These are phyloP conservation scores for Fusarium stilboides DNA, from an alignment of 2,329 filamentous ascomycete genomes.

Conservation along the genomic window DNA sequence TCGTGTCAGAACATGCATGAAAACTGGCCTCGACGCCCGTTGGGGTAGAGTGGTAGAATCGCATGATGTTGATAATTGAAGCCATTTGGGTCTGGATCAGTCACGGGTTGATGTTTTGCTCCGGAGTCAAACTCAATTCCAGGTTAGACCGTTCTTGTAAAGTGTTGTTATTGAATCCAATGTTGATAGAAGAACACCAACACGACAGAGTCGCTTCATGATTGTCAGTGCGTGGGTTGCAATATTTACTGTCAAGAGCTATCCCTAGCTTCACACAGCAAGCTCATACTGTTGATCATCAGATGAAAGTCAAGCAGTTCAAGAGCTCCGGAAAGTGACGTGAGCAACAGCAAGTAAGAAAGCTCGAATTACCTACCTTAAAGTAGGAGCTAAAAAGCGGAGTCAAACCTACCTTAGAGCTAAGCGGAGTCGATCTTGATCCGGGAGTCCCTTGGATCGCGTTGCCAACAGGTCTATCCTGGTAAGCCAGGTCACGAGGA, in stretches of 20 bases:
- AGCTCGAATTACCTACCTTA: conserved; percentile 19
- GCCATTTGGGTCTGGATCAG: neutral
- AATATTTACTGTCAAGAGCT: neutral
- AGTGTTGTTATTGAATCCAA: neutral
- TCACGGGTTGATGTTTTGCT: neutral
- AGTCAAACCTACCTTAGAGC: conserved; percentile 9
- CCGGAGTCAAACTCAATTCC: neutral
- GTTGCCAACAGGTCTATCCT: conserved; percentile 20
- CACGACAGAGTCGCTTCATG: neutral
- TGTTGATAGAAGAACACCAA: neutral
- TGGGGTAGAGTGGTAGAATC: neutral
- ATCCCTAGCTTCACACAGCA: neutral
- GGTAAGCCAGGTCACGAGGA: conserved; percentile 33
- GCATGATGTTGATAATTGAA: too few relatives aligned
- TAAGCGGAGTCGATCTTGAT: conserved; percentile 38
- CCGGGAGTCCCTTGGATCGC: conserved; percentile 37
- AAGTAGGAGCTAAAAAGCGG: conserved; percentile 25
- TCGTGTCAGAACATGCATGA: neutral
- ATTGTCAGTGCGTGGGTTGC: conserved; percentile 2
- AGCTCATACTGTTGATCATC: conserved; percentile 9
- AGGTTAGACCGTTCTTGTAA: neutral
- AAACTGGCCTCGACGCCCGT: conserved; percentile 9
- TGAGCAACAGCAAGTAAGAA: conserved; percentile 23
- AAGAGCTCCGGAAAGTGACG: conserved; percentile 34
- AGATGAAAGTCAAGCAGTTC: conserved; percentile 4